Percentiles rank a stretch among this genome's conserved stretches.
These are phyloP conservation scores for Rutstroemia sp. DNA, from an alignment of 2,329 filamentous ascomycete species.

Conservation along the genomic window DNA sequence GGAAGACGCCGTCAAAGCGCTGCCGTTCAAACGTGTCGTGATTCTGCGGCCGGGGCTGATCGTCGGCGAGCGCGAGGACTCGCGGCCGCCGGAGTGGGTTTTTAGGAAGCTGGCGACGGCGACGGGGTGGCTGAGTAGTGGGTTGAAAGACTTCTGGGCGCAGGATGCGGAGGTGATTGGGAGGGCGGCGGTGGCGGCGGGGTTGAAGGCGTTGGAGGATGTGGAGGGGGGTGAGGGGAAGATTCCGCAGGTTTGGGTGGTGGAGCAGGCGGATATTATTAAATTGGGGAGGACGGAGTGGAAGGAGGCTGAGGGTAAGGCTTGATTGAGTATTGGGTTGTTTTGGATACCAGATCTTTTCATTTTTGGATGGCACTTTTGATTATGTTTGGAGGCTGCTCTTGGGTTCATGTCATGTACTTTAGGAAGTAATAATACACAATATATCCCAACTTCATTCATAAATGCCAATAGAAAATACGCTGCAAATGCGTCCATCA, in stretches of 20 bases:
- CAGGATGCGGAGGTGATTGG: conserved; percentile 57
- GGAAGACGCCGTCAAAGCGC: conserved; percentile 65
- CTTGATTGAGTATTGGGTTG: not conserved
- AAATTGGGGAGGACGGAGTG: conserved; percentile 39
- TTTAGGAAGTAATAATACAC: too few species aligned
- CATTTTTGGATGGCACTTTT: too few species aligned
- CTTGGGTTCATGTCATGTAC: too few species aligned
- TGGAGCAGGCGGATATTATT: conserved; percentile 44
- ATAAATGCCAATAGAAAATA: too few species aligned
- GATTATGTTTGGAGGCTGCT: too few species aligned
- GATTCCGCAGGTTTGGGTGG: conserved; percentile 39
- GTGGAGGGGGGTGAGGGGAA: conserved; percentile 34
- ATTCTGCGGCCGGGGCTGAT: conserved; percentile 74
- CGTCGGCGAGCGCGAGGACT: conserved; percentile 59
- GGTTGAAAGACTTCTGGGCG: conserved; percentile 55
- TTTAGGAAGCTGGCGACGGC: conserved; percentile 47
- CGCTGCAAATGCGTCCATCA: too few species aligned
- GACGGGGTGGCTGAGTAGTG: conserved; percentile 47
- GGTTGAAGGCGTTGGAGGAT: conserved; percentile 39
- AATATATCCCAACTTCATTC: too few species aligned
- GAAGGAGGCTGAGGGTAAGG: conserved; percentile 13
- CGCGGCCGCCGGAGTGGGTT: conserved; percentile 50
- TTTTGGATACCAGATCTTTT: too few species aligned
- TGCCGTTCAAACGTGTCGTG: conserved; percentile 72
- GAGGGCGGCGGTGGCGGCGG: conserved; percentile 44